Evolutionary conservation across 768 basidiomycete species (phyloP), one percentile per base, ranked within the genome.

Genomic region (Amanita fuliginea): DNA sequence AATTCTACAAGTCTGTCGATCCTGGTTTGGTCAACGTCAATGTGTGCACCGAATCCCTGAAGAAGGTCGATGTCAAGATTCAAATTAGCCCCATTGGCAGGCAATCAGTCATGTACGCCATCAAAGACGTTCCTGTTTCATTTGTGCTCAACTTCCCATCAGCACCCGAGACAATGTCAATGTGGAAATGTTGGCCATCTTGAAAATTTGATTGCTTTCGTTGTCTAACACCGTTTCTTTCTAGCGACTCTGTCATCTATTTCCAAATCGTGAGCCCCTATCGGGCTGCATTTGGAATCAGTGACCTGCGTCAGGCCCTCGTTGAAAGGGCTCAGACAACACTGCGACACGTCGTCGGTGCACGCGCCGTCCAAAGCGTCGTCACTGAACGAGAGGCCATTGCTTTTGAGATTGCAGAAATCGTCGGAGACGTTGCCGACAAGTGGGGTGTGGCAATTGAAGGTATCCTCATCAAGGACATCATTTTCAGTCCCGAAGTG

Each of bases 371-470:
- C n/a, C 95, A 98, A 66, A 83, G 80, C 58, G 87, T 98, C 51
- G 90, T 98, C 53, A 95, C 93, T 3, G 95, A 98, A 68, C 89
- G 95, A 53, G 95, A 98, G 59, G 92, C 86, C 36, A 92, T 96
- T 55, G 94, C 94, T 8, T 84, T 86, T 60, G 94, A 98, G 67
- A 96, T 98, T 54, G 95, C 92, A 47, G 90, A 95, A 65, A 93
- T 96, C 51, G 91, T 97, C 26, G 87, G 85, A 22, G 86, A 92
- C 63, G 77, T 92, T 39, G 87, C 88, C 13, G 89, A 90, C 68
- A 90, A 90, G 64, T 97, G 95, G 95, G 95, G 95, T 63, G 95
- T 98, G 37, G 75, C 86, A 24, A 94, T 97, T 63, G 95, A 97
- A 64, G 88, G 89, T 46, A 94, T 98, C 68, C 81, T 96, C 62